Base-by-base conservation (phyloP, 1,139 yeast genomes). In the Pichia cactophila region DNA sequence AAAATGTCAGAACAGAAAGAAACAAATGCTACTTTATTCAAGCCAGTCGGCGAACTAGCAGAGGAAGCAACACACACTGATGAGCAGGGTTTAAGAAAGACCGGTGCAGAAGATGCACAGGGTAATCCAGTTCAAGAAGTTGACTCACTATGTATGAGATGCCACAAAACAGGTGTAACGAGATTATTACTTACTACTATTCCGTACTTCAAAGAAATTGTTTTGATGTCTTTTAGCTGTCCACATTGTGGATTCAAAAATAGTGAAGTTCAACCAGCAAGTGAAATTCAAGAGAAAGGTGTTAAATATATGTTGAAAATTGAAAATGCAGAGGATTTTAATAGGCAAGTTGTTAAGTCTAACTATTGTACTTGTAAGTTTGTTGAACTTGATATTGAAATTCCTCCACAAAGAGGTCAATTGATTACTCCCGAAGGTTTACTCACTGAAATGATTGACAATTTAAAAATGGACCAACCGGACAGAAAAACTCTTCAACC, bases 81-180 rank as follows among this genome's bases (percentile, higher is more conserved):
- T 5, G 53, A 64, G 23, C 76, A 71, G 36, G 69, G 59, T 17
- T 46, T 74, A 31, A 67, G 66, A 42, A 58, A 66, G 45, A 81
- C 88, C 1, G 88, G 86, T 28, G 85, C 89, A 26, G 71, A 72
- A 10, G 96, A 87, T 65, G 83, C 86, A n/a, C 83, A 80, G 63
- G 97, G 96, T n/a, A 95, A 88, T 59, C 95, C 96, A 6, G 95
- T 92, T 20, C 97, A 89, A 67, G 97, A 92, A 66, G 80, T 94
- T 56, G 94, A 90, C 64, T 88, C 97, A 20, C 71, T 90, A 48
- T 94, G 99, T 72, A 90, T 94, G 96, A 87, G 88, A 71, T 94
- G 99, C 68, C 88, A 83, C 57, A 71, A 90, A 59, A 76, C 81
- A 52, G 99, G 99, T 53, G 73, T 74, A 46, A 92, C 98, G 16